These are phyloP conservation scores for Oldenlandia corymbosa DNA, from an alignment of 257 asterid species.

Conservation along the genomic window DNA sequence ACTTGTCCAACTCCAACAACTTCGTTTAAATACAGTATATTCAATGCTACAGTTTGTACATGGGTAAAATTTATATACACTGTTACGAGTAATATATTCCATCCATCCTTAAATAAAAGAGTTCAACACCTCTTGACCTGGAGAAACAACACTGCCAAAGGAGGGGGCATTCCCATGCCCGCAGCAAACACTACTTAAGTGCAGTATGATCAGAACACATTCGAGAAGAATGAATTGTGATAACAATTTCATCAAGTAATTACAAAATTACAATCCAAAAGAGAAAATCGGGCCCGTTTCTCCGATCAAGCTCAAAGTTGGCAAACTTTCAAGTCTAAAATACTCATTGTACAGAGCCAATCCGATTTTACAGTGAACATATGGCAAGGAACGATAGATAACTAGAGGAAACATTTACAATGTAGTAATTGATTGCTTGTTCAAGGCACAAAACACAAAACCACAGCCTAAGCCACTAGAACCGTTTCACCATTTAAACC, in stretches of 20 bases:
- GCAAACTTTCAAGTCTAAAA: neutral
- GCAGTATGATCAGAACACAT: neutral
- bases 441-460: neutral
- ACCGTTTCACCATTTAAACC: constrained; percentile 55
- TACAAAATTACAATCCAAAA: constrained; percentile 4
- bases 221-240: neutral
- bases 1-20: too few relatives aligned
- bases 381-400: constrained; percentile 3
- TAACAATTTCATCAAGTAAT: neutral
- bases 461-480: constrained; percentile 36
- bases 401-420: constrained; percentile 9
- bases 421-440: neutral
- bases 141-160: too few relatives aligned
- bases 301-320: constrained; percentile 4
- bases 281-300: neutral
- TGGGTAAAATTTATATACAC: too few relatives aligned
- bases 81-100: too few relatives aligned
- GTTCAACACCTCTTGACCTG: too few relatives aligned
- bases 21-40: too few relatives aligned
- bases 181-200: neutral
- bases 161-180: neutral
- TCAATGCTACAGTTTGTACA: too few relatives aligned
- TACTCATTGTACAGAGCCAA: neutral
- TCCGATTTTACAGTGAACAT: neutral
- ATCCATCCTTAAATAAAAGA: too few relatives aligned